These are phyloP conservation scores for Melaleuca quinquenervia DNA, from an alignment of 345 rosid genomes.

Conservation along the genomic window DNA sequence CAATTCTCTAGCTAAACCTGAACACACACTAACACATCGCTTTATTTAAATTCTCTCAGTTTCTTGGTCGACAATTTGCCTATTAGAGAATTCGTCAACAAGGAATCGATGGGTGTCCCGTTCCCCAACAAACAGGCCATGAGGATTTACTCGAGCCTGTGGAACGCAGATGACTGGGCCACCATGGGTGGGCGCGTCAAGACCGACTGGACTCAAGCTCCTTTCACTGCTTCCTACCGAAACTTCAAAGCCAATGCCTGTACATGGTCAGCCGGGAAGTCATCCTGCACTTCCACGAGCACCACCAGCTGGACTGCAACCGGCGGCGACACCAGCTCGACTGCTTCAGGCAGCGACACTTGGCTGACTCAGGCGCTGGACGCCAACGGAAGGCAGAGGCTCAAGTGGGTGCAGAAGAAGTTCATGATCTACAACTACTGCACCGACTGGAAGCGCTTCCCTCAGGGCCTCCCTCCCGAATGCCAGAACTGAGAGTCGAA, in stretches of 20 bases:
- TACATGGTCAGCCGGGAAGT: constrained; percentile 18
- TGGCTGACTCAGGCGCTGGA: constrained; percentile 36
- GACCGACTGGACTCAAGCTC: constrained; percentile 49
- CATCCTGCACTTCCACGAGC: constrained; percentile 13
- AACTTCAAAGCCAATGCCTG: constrained; percentile 33
- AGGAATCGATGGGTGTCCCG: constrained; percentile 21
- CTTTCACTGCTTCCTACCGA: constrained; percentile 41
- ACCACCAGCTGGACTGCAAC: neutral
- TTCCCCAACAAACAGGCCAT: constrained; percentile 37
- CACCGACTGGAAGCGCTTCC: constrained; percentile 32
- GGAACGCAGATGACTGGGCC: constrained; percentile 59
- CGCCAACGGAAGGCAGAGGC: constrained; percentile 11
- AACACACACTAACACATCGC: neutral
- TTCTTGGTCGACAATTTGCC: constrained; percentile 44
- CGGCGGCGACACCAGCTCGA: neutral
- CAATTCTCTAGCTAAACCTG: neutral
- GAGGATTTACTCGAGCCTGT: constrained; percentile 45
- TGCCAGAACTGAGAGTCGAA: constrained; percentile 4
- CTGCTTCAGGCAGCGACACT: neutral
- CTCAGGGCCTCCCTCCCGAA: constrained; percentile 42
- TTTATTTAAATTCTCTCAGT: neutral
- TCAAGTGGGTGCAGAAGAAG: constrained; percentile 43
- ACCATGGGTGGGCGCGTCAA: constrained; percentile 43
- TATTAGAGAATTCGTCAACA: constrained; percentile 39
- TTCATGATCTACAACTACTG: constrained; percentile 52